A percentile compares a stretch with the other conserved stretches of the same genome.
phyloP scores from a whole-genome alignment of 2,329 filamentous ascomycete species.

The Fusarium temperatum region DNA sequence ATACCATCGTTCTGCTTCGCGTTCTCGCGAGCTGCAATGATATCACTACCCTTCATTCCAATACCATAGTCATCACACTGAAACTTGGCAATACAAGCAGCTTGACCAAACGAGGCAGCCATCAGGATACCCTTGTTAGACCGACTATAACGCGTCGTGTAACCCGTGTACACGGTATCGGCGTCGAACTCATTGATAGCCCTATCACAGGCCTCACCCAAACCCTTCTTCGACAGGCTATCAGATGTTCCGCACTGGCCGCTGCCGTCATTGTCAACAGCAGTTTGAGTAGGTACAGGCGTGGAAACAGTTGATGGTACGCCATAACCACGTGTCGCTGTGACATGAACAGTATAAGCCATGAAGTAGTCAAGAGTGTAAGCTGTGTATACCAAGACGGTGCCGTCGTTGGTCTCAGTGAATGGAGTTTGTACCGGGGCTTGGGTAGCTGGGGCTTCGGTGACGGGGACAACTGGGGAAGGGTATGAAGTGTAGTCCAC shows the following conservation, averaged over 20 bases:
- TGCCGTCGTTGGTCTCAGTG: slow-evolving; percentile 5
- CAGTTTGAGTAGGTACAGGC: slow-evolving; percentile 7
- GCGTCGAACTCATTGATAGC: slow-evolving; percentile 10
- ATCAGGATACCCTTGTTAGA: slow-evolving; percentile 6
- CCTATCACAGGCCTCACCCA: slow-evolving; percentile 6
- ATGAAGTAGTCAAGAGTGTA: neutral
- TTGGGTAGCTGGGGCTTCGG: neutral
- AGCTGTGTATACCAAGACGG: slow-evolving; percentile 2
- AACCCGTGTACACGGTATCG: slow-evolving; percentile 11
- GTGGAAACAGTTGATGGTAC: slow-evolving; percentile 3
- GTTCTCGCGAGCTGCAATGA: slow-evolving; percentile 7
- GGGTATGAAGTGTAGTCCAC: neutral
- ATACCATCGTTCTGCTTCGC: slow-evolving; percentile 6
- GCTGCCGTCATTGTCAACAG: slow-evolving; percentile 11
- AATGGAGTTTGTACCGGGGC: neutral
- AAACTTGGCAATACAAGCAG: slow-evolving; percentile 20
- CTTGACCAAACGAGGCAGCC: neutral
- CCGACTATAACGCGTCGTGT: slow-evolving; percentile 6
- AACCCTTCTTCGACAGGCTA: neutral
- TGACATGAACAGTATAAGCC: neutral
- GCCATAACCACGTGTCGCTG: neutral
- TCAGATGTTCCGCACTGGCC: slow-evolving; percentile 18
- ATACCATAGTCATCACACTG: slow-evolving; percentile 23
- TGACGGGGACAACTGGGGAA: neutral
- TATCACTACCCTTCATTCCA: slow-evolving; percentile 8